Evolutionary conservation across 139 green algal genomes (phyloP), one percentile per base, ranked within the genome.

Genomic region (Tetraselmis striata): DNA sequence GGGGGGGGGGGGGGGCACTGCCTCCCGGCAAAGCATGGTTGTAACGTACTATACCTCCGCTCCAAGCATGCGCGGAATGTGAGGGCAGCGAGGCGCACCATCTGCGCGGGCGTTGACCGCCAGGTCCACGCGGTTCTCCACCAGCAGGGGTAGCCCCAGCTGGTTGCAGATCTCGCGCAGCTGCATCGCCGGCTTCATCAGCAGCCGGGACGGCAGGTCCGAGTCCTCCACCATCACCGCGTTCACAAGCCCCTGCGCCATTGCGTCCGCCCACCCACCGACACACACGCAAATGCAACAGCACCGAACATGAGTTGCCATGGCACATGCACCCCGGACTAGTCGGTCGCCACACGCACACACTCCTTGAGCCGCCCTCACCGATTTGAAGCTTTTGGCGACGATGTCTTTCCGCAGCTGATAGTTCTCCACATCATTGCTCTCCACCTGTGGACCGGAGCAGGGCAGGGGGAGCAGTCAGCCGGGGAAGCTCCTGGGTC

Each of bases 81-180:
- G n/a, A n/a, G n/a, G n/a, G n/a, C n/a, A n/a, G n/a, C n/a, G n/a
- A n/a, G n/a, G n/a, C 45, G 45, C 32, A 27, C 77, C 77, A n/a
- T 80, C 77, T 32, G 77, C 77, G 2, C 27, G 1, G 27, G 24
- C 2, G 28, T 31, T 32, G 29, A 32, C 77, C 2, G 32, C 77
- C 28, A 80, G n/a, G 77, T 80, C 77, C 2, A 80, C 24, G 29
- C 77, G 31, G 28, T 80, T 32, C 77, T 80, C 77, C 77, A 80
- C 77, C 27, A 80, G 32, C 29, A 80, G 27, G 77, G 27, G 77
- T 28, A 27, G 45, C 45, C 45, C 45, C 45, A 67, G 18, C 45
- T 67, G 45, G 45, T 67, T 18, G 45, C 45, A 67, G 5, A 67
- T 67, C 45, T 67, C 45, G 45, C 45, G 45, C 5, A 67, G 45